Percentiles rank a stretch among this genome's conserved stretches.
Conservation (phyloP, 768 basidiomycete species). For the Dentipellis sp. region DNA sequence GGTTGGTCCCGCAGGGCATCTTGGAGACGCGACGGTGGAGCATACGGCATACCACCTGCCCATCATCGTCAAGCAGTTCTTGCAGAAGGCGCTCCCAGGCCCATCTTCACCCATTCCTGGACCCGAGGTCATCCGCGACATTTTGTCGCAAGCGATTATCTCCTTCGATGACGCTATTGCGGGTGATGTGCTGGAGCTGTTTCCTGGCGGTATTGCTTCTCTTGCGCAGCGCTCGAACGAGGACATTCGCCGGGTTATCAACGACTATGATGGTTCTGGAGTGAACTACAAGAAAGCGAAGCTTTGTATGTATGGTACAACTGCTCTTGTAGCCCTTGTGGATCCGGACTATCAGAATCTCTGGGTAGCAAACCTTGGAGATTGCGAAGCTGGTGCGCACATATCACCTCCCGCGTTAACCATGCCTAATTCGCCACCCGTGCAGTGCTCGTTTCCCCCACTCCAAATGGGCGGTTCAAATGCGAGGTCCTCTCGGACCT, state of each 20-base stretch:
- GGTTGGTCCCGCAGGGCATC: conserved; percentile 28
- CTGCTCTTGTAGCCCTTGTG: conserved; percentile 64
- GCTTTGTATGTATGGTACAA: conserved; percentile 77
- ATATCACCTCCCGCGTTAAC: background rate
- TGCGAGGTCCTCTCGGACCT: conserved; percentile 50
- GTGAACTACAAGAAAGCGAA: conserved; percentile 59
- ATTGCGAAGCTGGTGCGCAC: conserved; percentile 66
- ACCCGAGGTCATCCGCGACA: conserved; percentile 27
- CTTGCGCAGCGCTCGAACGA: conserved; percentile 36
- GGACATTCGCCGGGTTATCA: conserved; percentile 50
- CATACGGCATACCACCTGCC: conserved; percentile 33
- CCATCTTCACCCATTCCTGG: conserved; percentile 13
- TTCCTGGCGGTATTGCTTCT: conserved; percentile 44
- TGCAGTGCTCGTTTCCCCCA: conserved; percentile 33
- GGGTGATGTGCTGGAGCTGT: conserved; percentile 33
- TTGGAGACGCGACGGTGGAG: conserved; percentile 39
- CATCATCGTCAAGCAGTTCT: conserved; percentile 26
- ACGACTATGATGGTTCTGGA: conserved; percentile 52
- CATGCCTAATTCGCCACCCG: background rate
- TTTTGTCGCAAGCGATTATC: conserved; percentile 28
- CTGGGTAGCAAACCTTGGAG: conserved; percentile 79
- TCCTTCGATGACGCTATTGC: conserved; percentile 36
- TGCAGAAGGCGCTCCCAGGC: conserved; percentile 25
- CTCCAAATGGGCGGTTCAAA: conserved; percentile 40
- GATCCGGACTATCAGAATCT: conserved; percentile 62